Evolutionary conservation across 1,284 basidiomycete genomes (phyloP), one percentile per base, ranked within the genome.

Genomic region (Heterobasidion occidentale): DNA sequence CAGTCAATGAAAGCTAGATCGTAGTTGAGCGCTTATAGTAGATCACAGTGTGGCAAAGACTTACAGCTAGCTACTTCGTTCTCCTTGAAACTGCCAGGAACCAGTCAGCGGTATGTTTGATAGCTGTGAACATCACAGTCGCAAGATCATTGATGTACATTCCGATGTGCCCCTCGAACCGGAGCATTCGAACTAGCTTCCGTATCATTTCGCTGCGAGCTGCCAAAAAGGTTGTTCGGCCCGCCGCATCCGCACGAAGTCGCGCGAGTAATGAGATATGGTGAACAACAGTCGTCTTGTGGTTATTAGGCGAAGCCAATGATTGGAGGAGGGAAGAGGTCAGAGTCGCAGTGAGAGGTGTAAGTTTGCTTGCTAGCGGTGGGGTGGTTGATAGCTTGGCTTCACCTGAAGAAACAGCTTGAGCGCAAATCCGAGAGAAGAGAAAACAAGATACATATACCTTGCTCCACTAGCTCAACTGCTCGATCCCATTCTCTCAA

Each of bases 91-190:
- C 93, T 95, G 87, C 87, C 67, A 98, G 80, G 71, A 94, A 99
- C 97, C 96, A 99, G 70, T 99, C 96, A 46, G 91, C 91, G 1
- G 95, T 98, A 67, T 99, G 92, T 68, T 94, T 94, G 70, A 96
- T 88, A 7, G 89, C 83, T 0, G 91, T 94, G 64, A 96, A 96
- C 59, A 88, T 81, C 0, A 96, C 88, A 54, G 92, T 78, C 0
- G 90, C 83, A 46, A 96, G 74, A 65, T 94, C 89, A 15, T 84
- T 85, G 52, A 95, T 77, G 62, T 90, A 95, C 53, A 86, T 76
- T 7, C 80, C 80, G n/a, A 92, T 81, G 64, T 96, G 88, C 1
- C 96, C 96, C 65, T 98, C 94, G 63, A 95, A 96, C 55, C 84
- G 81, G 67, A 98, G 97, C 66, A 86, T 86, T 47, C 95, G 77